Base-by-base conservation (phyloP, 306 rosid genomes). In the Quercus dentata region DNA sequence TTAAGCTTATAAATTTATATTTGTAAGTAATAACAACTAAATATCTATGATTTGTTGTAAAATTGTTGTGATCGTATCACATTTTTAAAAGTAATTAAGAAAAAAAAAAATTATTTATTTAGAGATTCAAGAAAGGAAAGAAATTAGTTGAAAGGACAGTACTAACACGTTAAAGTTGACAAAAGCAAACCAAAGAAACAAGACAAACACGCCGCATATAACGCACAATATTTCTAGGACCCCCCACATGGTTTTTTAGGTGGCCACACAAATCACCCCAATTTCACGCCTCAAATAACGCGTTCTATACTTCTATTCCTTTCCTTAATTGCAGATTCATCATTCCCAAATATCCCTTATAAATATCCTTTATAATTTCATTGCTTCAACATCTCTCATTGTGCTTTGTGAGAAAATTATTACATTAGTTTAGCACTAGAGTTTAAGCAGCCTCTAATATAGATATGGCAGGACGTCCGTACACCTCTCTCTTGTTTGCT, bases 191-290 rank as follows among this genome's bases (percentile, higher is more conserved):
- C 0, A 71, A 84, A 78, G 76, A 75, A 85, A 79, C 33, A 18
- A 62, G 72, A 61, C 10, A 85, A 28, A 88, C 90, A 75, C 88
- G 87, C 75, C 97, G 90, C 71, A 35, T 71, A 85, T 79, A 76
- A 1, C 92, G 97, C 91, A 61, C 21, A 62, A 74, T 61, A 78
- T 75, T 35, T 82, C 85, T 18, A 59, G 61, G 10, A 19, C 30
- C 74, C n/a, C 58, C 79, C 77, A 59, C 78, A 14, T 62, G 57
- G 75, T 14, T 70, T 79, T 21, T n/a, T 13, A 4, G 12, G 31
- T 46, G 1, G 13, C 13, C 52, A 17, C 70, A 27, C 30, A n/a
- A 18, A 74, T n/a, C 4, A 4, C 49, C 62, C 58, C 51, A 28
- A 5, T 28, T 51, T 25, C 7, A 14, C 11, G 91, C 92, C 94